Evolutionary conservation across 176 grass and related monocot species (phyloP).

Genomic region (Alloteropsis semialata): DNA sequence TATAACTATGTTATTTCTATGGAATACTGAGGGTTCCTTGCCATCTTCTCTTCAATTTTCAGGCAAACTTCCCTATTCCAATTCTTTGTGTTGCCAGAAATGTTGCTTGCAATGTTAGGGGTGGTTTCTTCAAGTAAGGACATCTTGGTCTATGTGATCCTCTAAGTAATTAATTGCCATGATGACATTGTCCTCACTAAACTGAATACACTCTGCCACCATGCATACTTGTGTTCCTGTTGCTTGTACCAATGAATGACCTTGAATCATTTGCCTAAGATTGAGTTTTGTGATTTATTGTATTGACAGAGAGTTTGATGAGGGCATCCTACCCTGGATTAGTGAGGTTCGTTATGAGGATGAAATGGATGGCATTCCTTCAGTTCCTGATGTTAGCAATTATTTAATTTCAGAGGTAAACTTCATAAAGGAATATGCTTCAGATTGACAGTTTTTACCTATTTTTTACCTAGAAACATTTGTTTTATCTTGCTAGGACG

Average conservation of each 20-base stretch:
- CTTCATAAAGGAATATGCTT: neutral
- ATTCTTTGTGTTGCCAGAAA: slow-evolving; percentile 95
- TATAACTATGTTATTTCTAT: slow-evolving; percentile 18
- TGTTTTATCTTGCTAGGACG: slow-evolving; percentile 14
- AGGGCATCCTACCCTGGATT: neutral
- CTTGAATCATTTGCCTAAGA: slow-evolving; percentile 1
- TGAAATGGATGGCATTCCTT: neutral
- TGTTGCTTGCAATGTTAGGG: slow-evolving; percentile 96
- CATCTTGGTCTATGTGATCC: neutral
- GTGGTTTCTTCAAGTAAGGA: slow-evolving; percentile 98
- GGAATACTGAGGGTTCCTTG: slow-evolving; percentile 11
- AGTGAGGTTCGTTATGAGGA: neutral
- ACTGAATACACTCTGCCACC: slow-evolving; percentile 5
- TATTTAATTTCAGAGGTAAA: neutral
- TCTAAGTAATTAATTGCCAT: neutral
- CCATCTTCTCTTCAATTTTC: neutral
- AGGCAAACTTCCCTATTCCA: slow-evolving; percentile 77
- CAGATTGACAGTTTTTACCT: neutral
- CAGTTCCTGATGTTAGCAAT: neutral
- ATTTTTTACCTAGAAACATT: slow-evolving; percentile 4
- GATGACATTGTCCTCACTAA: neutral
- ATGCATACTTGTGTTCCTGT: slow-evolving; percentile 20
- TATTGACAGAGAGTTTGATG: neutral
- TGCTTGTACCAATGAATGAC: neutral
- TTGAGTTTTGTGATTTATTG: neutral